phyloP scores from a whole-genome alignment of 352 stramenopile genomes.

The Phytophthora syringae region DNA sequence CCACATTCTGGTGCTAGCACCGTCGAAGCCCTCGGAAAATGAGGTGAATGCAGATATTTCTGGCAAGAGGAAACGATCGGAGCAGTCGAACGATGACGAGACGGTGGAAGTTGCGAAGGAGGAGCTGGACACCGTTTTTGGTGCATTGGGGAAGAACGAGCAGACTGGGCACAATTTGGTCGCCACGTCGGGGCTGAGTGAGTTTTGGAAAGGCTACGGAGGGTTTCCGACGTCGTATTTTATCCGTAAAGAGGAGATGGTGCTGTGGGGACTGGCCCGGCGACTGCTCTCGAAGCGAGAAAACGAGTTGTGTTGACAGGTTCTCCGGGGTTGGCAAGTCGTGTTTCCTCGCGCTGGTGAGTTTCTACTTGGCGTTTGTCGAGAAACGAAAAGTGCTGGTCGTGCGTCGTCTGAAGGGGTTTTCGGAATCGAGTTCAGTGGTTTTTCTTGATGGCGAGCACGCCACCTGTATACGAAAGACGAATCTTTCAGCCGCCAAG shows the following conservation, averaged over 20 bases:
- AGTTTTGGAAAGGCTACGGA: constrained; percentile 26
- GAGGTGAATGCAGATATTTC: constrained; percentile 15
- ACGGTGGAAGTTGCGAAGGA: constrained; percentile 7
- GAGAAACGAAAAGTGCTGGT: constrained; percentile 32
- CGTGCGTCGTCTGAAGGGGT: constrained; percentile 23
- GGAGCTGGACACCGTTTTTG: constrained; percentile 20
- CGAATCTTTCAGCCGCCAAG: constrained; percentile 18
- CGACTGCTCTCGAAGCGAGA: constrained; percentile 20
- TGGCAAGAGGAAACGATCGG: constrained; percentile 31
- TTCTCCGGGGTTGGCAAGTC: constrained; percentile 39
- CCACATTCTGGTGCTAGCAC: constrained; percentile 27
- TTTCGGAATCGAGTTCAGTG: constrained; percentile 17
- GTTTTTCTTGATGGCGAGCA: constrained; percentile 27
- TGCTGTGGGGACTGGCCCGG: constrained; percentile 32
- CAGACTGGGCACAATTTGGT: constrained; percentile 7
- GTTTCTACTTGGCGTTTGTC: constrained; percentile 30
- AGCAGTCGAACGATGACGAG: constrained; percentile 13
- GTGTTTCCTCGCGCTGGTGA: constrained; percentile 28
- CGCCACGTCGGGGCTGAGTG: constrained; percentile 11
- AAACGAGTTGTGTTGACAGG: constrained; percentile 26
- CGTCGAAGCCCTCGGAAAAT: constrained; percentile 4
- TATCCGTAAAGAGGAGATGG: constrained; percentile 25
- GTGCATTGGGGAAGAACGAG: constrained; percentile 12
- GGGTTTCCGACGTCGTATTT: constrained; percentile 36
- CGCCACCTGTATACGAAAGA: constrained; percentile 17